These are phyloP conservation scores for Acacia confusa DNA, from an alignment of 306 rosid species.

Conservation along the genomic window DNA sequence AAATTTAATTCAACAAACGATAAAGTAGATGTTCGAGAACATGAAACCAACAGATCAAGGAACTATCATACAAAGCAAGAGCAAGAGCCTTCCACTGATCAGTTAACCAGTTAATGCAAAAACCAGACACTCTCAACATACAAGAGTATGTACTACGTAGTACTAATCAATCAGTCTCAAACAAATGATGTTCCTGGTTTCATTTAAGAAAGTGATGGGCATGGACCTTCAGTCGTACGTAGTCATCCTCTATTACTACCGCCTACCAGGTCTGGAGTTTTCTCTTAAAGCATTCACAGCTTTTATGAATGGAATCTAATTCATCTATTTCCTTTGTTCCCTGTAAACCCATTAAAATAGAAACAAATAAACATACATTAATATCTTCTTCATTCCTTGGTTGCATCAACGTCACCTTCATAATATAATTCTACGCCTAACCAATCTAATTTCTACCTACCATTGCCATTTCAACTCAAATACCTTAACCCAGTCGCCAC, in stretches of 20 bases:
- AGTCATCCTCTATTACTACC: not conserved
- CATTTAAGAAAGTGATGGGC: not conserved
- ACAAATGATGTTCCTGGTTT: too few relatives aligned
- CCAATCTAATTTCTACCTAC: not conserved
- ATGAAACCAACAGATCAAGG: too few relatives aligned
- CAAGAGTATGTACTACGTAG: too few relatives aligned
- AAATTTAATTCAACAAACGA: too few relatives aligned
- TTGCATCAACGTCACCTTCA: not conserved
- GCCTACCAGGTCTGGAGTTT: not conserved
- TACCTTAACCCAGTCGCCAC: not conserved
- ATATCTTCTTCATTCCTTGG: not conserved
- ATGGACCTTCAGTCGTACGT: not conserved
- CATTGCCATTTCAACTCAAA: not conserved
- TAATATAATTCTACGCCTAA: not conserved
- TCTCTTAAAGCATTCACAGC: not conserved
- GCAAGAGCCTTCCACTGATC: too few relatives aligned
- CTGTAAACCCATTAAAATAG: not conserved
- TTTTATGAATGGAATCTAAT: not conserved
- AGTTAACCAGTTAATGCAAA: too few relatives aligned
- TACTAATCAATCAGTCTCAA: too few relatives aligned
- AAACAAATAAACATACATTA: not conserved
- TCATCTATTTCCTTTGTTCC: not conserved
- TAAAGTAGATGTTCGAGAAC: too few relatives aligned
- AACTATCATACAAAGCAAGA: too few relatives aligned
- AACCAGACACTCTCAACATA: too few relatives aligned